Evolutionary conservation across 495 filamentous ascomycete genomes (phyloP), one percentile per base, ranked within the genome.

Genomic region (Penicillium dipodomyicola): DNA sequence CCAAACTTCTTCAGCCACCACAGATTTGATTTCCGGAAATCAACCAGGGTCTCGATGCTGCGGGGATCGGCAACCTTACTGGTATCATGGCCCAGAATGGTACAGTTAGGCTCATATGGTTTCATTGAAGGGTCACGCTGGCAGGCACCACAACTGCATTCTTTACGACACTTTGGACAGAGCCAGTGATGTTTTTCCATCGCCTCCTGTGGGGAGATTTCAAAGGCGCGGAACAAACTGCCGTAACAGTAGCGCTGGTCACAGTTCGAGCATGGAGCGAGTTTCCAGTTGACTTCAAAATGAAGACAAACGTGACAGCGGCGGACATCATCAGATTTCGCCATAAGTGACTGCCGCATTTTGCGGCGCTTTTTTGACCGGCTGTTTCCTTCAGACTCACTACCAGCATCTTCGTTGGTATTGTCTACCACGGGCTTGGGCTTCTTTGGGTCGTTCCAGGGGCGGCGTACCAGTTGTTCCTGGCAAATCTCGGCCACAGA

Each of bases 401-500:
- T 39, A 23, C 43, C 48, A 15, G 58, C 27, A 11, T 49, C 30
- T 46, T 45, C 45, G 1, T 17, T 44, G 14, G 58, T 47, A 54
- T 69, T 25, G 19, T 64, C 35, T 11, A 49, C 17, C 19, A 58
- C 49, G n/a, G 73, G 72, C 43, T 79, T 81, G 19, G 78, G 50
- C 19, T 61, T 57, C 1, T 55, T 80, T 10, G 80, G 72, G 58
- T 87, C 82, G 10, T 78, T 75, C 75, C 76, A 87, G 1, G 92
- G 91, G 46, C 94, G 81, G 43, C 75, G 69, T 54, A 81, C 82
- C 37, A 97, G 74, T 61, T 96, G 88, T 60, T 93, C 87, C 64
- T 96, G 92, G 65, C 92, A 97, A 23, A 96, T 84, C 57, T 96
- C 85, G 5, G 94, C 93, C 1, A 95, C 75, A 0, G 92, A 84